Percentiles rank a stretch among this genome's conserved stretches.
These are phyloP conservation scores for Solanum appendiculatum DNA, from an alignment of 257 asterid genomes.

Conservation along the genomic window DNA sequence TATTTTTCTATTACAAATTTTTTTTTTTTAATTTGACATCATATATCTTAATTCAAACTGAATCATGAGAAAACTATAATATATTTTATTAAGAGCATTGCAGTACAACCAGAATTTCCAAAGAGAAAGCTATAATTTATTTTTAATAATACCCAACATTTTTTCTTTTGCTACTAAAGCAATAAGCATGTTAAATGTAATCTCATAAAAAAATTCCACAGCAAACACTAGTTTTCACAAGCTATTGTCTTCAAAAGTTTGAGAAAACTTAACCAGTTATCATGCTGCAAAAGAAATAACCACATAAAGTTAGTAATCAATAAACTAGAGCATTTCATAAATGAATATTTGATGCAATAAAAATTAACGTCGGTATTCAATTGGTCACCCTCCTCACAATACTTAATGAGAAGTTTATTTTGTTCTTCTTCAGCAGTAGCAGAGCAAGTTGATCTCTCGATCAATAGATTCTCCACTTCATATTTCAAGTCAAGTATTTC, in stretches of 20 bases:
- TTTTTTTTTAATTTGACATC: not conserved
- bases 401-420: not conserved
- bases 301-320: not conserved
- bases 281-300: not conserved
- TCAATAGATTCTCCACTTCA: not conserved
- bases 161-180: not conserved
- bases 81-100: not conserved
- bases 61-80: not conserved
- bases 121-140: not conserved
- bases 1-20: not conserved
- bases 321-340: not conserved
- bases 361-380: no score
- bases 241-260: not conserved
- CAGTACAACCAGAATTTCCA: not conserved
- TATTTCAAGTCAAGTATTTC: not conserved
- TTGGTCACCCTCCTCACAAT: not conserved
- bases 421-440: not conserved
- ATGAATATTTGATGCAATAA: no score
- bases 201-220: not conserved
- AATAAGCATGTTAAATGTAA: not conserved
- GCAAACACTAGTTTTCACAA: not conserved
- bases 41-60: not conserved
- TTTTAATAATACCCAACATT: not conserved
- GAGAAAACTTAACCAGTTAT: not conserved
- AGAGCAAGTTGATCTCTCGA: not conserved